Base-by-base conservation (phyloP, 495 filamentous ascomycete species). In the Pseudevernia furfuracea region DNA sequence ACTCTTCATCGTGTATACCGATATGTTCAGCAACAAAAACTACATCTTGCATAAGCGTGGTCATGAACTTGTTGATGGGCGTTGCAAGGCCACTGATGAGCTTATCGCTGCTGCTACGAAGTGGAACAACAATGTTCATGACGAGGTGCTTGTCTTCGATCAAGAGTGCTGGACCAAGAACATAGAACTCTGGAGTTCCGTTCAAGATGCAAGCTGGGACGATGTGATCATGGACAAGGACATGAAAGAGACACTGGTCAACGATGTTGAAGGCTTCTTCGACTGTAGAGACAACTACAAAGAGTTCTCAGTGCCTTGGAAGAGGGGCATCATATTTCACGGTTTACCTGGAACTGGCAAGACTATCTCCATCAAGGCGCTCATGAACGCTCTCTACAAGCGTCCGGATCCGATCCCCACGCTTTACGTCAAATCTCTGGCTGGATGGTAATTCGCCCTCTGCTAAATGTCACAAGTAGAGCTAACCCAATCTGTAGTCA, bases 351-450 rank as follows among this genome's bases (percentile, higher is more conserved):
- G 82, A n/a, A 88, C 87, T 65, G 86, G 86, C 9, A 89, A 89
- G 72, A 87, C 86, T 9, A 83, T 88, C 64, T 81, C 78, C 38
- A 84, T 88, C 76, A 87, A 87, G 74, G 85, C 87, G 17, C 77
- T 85, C 43, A 87, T 88, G 82, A 76, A 82, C 62, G 79, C 76
- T 55, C 71, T 88, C 12, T 76, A 78, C 7, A 70, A 70, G 28
- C 74, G 79, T 36, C 49, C 59, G 3, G 61, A 71, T 7, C 74
- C 77, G 0, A 74, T 84, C n/a, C 79, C 80, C 6, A 74, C 74
- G 0, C 77, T 87, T 7, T 87, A 86, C 64, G 81, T 87, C 63
- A 85, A 84, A 64, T 76, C 76, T 49, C 59, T 68, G 15, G 49
- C 63, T 44, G 78, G 0, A 77, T 83, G 28, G 61, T 62, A 56